Percentiles rank a stretch among this genome's conserved stretches.
phyloP scores from a whole-genome alignment of 2,329 filamentous ascomycete species.

The Berkeleyomyces rouxiae region DNA sequence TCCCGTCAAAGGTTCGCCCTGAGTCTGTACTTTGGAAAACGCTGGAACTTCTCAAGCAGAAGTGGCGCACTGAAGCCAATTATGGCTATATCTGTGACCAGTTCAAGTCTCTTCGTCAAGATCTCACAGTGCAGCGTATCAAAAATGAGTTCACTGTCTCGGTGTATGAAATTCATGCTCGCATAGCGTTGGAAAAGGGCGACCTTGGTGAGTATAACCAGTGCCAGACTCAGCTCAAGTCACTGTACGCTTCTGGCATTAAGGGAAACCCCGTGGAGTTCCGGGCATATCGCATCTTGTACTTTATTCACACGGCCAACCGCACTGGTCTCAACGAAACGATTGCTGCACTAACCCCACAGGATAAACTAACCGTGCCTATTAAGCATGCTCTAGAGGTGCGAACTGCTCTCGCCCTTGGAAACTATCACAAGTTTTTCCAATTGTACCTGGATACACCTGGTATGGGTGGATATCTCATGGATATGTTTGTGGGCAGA shows the following conservation, averaged over 20 bases:
- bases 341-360: constrained; percentile 92
- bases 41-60: constrained; percentile 76
- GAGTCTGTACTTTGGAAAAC: constrained; percentile 65
- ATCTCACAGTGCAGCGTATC: constrained; percentile 93
- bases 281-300: constrained; percentile 97
- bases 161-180: constrained; percentile 93
- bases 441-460: constrained; percentile 85
- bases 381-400: constrained; percentile 87
- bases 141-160: constrained; percentile 91
- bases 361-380: constrained; percentile 74
- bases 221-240: constrained; percentile 94
- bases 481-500: constrained; percentile 96
- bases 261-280: constrained; percentile 89
- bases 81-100: constrained; percentile 98
- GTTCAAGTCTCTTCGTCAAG: constrained; percentile 96
- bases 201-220: constrained; percentile 99
- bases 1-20: constrained; percentile 76
- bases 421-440: constrained; percentile 97
- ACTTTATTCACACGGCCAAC: constrained; percentile 98
- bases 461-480: constrained; percentile 94
- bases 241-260: constrained; percentile 71
- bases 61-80: constrained; percentile 86
- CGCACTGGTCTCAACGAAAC: constrained; percentile 95
- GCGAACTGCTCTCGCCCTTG: constrained; percentile 76
- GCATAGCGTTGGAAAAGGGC: constrained; percentile 93